Evolutionary conservation across 2,329 filamentous ascomycete species (phyloP).

Genomic region (Endothia cerciana): DNA sequence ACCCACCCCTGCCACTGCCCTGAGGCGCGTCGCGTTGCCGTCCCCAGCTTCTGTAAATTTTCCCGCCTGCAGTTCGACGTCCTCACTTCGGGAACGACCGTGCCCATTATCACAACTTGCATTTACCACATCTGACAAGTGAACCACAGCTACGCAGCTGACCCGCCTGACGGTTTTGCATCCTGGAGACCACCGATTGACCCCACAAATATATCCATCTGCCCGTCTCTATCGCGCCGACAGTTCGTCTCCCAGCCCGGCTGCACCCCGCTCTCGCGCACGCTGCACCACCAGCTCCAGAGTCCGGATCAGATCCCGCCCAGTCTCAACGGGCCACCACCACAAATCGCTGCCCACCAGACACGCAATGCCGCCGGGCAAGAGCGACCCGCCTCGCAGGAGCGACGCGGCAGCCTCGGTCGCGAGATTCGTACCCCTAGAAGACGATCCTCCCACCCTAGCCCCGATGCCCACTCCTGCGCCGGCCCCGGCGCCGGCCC

Average conservation of each 20-base stretch:
- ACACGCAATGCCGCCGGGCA: constrained; percentile 57
- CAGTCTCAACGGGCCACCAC: background rate
- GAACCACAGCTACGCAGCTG: background rate
- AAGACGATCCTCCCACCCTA: constrained; percentile 40
- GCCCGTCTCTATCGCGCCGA: too few relatives aligned
- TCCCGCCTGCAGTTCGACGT: background rate
- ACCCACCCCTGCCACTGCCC: too few relatives aligned
- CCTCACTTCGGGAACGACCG: background rate
- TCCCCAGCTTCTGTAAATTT: constrained; percentile 4
- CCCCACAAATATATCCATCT: too few relatives aligned
- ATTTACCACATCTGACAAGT: background rate
- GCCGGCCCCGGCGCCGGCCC: constrained; percentile 26
- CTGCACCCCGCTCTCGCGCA: too few relatives aligned
- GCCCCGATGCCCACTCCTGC: constrained; percentile 30
- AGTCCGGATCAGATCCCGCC: too few relatives aligned
- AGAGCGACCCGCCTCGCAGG: constrained; percentile 52
- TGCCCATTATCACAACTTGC: background rate
- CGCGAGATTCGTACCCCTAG: constrained; percentile 49
- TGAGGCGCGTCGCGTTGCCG: background rate
- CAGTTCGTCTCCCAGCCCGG: too few relatives aligned
- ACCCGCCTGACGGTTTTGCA: too few relatives aligned
- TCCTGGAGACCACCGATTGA: too few relatives aligned
- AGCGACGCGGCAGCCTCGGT: constrained; percentile 53
- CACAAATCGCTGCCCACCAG: background rate
- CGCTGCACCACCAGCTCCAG: too few relatives aligned